Percentiles rank a stretch among this genome's conserved stretches.
Evolutionary conservation across 257 asterid species (phyloP).

Genomic region (Sherardia arvensis): DNA sequence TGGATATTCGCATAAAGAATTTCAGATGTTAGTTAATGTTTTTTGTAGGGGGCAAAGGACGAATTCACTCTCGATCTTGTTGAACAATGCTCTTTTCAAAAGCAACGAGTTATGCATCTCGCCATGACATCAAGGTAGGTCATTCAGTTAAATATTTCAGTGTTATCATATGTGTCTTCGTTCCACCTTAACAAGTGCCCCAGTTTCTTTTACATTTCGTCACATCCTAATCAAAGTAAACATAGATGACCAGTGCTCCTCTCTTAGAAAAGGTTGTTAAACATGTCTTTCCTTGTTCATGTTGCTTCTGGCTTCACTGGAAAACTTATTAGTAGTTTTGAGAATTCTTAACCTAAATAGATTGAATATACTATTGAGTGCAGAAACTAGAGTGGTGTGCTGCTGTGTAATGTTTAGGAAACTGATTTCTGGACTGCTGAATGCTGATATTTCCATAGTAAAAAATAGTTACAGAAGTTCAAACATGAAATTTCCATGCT

Average conservation of each 20-base stretch:
- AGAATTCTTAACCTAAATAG: background rate
- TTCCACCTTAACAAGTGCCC: background rate
- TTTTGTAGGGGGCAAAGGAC: constrained; percentile 75
- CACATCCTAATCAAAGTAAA: background rate
- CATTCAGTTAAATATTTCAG: background rate
- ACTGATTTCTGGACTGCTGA: background rate
- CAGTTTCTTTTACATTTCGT: background rate
- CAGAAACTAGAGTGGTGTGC: background rate
- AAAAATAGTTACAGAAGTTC: background rate
- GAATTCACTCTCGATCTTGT: constrained; percentile 84
- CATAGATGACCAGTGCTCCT: background rate
- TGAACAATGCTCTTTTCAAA: constrained; percentile 34
- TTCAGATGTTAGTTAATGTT: background rate
- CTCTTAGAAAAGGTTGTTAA: background rate
- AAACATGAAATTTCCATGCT: background rate
- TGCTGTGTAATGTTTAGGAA: background rate
- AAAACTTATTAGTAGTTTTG: background rate
- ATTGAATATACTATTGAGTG: background rate
- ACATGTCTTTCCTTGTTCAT: background rate
- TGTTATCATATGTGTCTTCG: background rate
- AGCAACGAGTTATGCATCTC: constrained; percentile 32
- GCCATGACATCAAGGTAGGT: constrained; percentile 67
- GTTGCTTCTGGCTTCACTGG: background rate
- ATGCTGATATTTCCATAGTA: too few species aligned
- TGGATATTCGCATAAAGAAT: background rate